Conservation (phyloP, 345 rosid species). For the Moricandia moricandioides region DNA sequence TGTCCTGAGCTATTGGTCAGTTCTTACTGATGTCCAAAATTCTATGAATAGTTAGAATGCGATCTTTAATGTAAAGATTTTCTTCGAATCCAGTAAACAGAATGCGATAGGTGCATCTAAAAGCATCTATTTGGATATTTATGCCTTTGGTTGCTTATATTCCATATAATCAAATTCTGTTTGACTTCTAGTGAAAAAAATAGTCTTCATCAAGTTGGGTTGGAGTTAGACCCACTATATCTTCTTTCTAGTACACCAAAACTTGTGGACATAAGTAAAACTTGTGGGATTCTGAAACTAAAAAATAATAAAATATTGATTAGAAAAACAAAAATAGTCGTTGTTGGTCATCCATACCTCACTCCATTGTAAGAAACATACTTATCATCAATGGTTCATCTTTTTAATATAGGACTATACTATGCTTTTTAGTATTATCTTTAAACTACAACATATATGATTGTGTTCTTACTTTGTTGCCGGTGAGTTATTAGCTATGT, state of each 20-base stretch:
- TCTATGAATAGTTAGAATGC: too few species aligned
- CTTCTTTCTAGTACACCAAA: conserved; percentile 9
- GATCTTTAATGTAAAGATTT: too few species aligned
- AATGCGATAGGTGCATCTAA: background rate
- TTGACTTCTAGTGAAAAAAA: background rate
- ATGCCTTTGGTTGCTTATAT: background rate
- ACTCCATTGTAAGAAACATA: conserved; percentile 4
- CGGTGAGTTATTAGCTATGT: background rate
- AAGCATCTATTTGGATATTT: background rate
- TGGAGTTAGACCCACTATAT: conserved; percentile 16
- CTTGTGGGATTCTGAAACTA: background rate
- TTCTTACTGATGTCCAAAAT: too few species aligned
- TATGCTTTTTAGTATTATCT: background rate
- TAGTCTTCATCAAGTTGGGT: background rate
- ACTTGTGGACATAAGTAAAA: background rate
- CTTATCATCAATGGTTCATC: background rate
- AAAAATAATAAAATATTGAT: background rate
- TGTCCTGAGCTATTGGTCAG: too few species aligned
- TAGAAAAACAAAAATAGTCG: background rate
- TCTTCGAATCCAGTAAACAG: too few species aligned
- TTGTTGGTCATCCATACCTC: conserved; percentile 10
- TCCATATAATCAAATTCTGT: background rate
- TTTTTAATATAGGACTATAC: background rate
- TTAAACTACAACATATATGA: background rate
- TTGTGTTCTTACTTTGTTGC: background rate